These are phyloP conservation scores for Flaveria sonorensis DNA, from an alignment of 129 eudicot genomes.

Conservation along the genomic window DNA sequence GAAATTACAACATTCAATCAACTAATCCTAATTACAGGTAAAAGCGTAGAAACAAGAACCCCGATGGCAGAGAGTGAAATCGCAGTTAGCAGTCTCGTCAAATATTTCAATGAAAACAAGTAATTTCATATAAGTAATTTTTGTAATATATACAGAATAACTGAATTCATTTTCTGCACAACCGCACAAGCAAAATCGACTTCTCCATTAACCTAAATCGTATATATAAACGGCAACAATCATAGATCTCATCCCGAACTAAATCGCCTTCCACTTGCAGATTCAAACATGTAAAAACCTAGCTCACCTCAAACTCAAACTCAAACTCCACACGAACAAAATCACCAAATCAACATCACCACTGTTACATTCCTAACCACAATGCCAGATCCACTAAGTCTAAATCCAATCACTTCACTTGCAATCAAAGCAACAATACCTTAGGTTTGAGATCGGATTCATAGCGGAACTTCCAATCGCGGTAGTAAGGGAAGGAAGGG, in stretches of 20 bases:
- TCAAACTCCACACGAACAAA: neutral
- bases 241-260: neutral
- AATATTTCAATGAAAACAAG: neutral
- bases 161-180: neutral
- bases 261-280: neutral
- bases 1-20: slow-evolving; percentile 6
- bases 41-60: neutral
- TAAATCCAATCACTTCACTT: slow-evolving; percentile 19
- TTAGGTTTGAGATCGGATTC: slow-evolving; percentile 81
- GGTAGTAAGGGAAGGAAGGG: slow-evolving; percentile 68
- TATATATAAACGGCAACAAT: neutral
- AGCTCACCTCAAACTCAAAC: neutral
- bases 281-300: neutral
- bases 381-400: slow-evolving; percentile 32
- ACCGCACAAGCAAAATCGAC: neutral
- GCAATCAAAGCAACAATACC: slow-evolving; percentile 39
- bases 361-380: neutral
- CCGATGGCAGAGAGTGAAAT: neutral
- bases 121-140: neutral
- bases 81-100: neutral
- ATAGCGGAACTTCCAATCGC: slow-evolving; percentile 74
- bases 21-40: neutral
- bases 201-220: neutral
- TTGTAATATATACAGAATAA: slow-evolving; percentile 10
- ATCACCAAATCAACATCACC: neutral